Conservation (phyloP, 2,329 filamentous ascomycete species). For the Cladosporium velox region DNA sequence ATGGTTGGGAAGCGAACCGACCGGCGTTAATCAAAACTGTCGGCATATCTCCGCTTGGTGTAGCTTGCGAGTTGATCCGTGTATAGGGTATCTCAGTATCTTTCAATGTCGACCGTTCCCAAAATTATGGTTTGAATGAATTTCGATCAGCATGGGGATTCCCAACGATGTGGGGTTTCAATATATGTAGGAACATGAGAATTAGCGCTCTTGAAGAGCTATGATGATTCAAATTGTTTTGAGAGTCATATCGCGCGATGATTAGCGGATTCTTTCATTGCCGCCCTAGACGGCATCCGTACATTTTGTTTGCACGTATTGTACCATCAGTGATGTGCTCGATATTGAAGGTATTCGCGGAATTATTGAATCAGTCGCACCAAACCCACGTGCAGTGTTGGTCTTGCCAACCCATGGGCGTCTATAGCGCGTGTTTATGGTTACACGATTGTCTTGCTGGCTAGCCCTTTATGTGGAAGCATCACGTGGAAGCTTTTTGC, state of each 20-base stretch:
- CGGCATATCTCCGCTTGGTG: not conserved
- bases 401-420: not conserved
- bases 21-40: not conserved
- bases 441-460: not conserved
- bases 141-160: not conserved
- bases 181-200: not conserved
- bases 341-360: not conserved
- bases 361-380: not conserved
- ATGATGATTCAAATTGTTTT: not conserved
- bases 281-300: not conserved
- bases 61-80: not conserved
- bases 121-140: not conserved
- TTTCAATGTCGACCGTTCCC: not conserved
- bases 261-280: not conserved
- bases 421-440: not conserved
- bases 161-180: not conserved
- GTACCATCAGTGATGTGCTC: not conserved
- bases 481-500: conserved; percentile 18
- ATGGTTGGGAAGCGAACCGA: not conserved
- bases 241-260: not conserved
- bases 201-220: not conserved
- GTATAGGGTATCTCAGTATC: too few species aligned
- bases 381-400: not conserved
- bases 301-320: not conserved
- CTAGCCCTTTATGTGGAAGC: not conserved